Percentiles rank a stretch among this genome's conserved stretches.
Evolutionary conservation across 192 early-diverging fungal genomes (phyloP).

Genomic region (Coemansia asiatica): DNA sequence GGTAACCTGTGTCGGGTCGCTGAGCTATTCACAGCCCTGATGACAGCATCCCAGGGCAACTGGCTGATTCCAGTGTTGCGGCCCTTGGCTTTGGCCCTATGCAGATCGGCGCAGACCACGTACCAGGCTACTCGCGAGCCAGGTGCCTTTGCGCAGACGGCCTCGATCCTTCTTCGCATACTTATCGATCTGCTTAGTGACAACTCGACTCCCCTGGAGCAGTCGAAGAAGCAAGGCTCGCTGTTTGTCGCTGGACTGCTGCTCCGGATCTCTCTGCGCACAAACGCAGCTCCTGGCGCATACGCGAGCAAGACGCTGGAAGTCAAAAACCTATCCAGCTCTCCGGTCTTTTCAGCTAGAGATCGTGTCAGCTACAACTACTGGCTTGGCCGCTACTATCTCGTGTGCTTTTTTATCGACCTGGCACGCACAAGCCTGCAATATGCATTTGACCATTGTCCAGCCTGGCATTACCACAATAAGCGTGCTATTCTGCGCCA

Average conservation of each 20-base stretch:
- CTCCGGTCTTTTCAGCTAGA: conserved; percentile 20
- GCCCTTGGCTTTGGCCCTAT: conserved; percentile 25
- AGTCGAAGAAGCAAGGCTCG: conserved; percentile 31
- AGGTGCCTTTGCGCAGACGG: conserved; percentile 34
- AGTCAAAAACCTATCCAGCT: conserved; percentile 15
- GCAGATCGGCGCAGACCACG: conserved; percentile 25
- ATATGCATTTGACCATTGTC: conserved; percentile 38
- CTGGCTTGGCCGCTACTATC: conserved; percentile 50
- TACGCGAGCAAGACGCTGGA: conserved; percentile 50
- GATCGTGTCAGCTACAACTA: conserved; percentile 41
- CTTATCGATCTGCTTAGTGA: conserved; percentile 39
- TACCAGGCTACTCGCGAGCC: conserved; percentile 15
- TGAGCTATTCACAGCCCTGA: conserved; percentile 28
- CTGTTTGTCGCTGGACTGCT: conserved; percentile 40
- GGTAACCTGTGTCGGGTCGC: conserved; percentile 21
- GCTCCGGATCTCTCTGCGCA: conserved; percentile 41
- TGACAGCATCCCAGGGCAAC: conserved; percentile 15
- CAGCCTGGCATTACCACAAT: conserved; percentile 42
- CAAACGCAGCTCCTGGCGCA: conserved; percentile 38
- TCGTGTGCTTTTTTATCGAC: conserved; percentile 48
- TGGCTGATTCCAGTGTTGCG: conserved; percentile 47
- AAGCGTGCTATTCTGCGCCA: conserved; percentile 46
- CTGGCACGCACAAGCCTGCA: conserved; percentile 35
- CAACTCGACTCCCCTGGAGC: conserved; percentile 16
- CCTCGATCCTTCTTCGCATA: conserved; percentile 33